Base-by-base conservation (phyloP, 495 filamentous ascomycete genomes). In the Xylaria telfairii region DNA sequence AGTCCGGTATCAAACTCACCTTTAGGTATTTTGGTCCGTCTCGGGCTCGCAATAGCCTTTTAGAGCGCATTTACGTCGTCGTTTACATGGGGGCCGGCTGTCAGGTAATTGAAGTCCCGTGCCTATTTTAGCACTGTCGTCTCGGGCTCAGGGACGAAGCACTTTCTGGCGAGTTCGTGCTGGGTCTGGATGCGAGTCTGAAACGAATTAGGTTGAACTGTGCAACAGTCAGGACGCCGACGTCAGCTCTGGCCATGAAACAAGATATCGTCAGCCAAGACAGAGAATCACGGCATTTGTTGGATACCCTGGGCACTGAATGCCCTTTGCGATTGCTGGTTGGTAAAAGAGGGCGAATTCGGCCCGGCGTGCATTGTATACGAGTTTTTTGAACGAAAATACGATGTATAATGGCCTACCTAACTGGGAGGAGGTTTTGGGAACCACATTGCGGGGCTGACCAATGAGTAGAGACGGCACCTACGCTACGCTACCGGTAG, bases 221-320 rank as follows among this genome's bases (percentile, higher is more conserved):
- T 32, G 26, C 61, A 15, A 51, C 42, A n/a, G 42, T 17, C 13
- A 12, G 24, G 39, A 4, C 46, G 24, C 59, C n/a, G 51, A 28
- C 42, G 17, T 37, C 28, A 65, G 30, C 62, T 26, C 24, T 3
- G 19, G 37, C 42, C 30, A 15, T 65, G 44, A 44, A 51, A 65
- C 62, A 65, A 26, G 37, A 44, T 7, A 62, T 41, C 59, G 42
- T 62, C n/a, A 32, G 59, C 59, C 59, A 42, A 62, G 59, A 42
- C 21, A 6, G 10, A 59, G 3, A 21, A 26, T 17, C 26, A 59
- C 9, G 37, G 28, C 37, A 21, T 6, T 54, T 32, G 26, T 37
- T 21, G 17, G 61, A 47, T 21, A 32, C 1, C 37, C 9, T 28
- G 37, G 26, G 10, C 12, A 26, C 42, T 15, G n/a, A 41, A 41